Evolutionary conservation across 805 yeast species (phyloP).

Genomic region (Pichia paraexigua): DNA sequence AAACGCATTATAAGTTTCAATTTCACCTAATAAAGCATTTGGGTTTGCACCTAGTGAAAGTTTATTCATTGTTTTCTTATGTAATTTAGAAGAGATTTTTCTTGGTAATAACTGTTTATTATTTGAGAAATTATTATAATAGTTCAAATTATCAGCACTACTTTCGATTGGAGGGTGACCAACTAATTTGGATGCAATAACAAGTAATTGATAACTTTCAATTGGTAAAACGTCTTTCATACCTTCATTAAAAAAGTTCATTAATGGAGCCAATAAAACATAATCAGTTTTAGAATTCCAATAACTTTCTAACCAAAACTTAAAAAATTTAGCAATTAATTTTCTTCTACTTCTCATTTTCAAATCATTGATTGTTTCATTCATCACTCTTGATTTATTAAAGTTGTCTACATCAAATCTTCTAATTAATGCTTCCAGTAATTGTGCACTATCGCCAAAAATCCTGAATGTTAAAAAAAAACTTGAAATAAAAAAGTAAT

Average conservation of each 20-base stretch:
- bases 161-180: conserved; percentile 45
- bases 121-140: conserved; percentile 28
- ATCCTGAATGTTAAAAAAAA: conserved; percentile 71
- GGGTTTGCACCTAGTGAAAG: conserved; percentile 15
- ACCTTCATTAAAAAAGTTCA: conserved; percentile 75
- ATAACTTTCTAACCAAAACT: conserved; percentile 83
- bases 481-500: conserved; percentile 59
- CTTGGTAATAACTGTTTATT: conserved; percentile 46
- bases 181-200: conserved; percentile 52
- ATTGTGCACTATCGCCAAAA: conserved; percentile 58
- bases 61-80: conserved; percentile 24
- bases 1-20: conserved; percentile 27
- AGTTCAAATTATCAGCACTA: conserved; percentile 24
- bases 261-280: conserved; percentile 54
- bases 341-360: conserved; percentile 54
- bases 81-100: conserved; percentile 34
- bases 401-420: conserved; percentile 50
- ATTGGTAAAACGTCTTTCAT: conserved; percentile 53
- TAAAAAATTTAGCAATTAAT: conserved; percentile 60
- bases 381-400: conserved; percentile 20
- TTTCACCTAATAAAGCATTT: conserved; percentile 18
- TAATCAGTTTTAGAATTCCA: conserved; percentile 68
- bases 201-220: conserved; percentile 55
- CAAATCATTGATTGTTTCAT: conserved; percentile 32
- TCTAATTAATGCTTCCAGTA: conserved; percentile 58